Evolutionary conservation across 148 eudicot genomes (phyloP).

Genomic region (Spergularia bocconei): DNA sequence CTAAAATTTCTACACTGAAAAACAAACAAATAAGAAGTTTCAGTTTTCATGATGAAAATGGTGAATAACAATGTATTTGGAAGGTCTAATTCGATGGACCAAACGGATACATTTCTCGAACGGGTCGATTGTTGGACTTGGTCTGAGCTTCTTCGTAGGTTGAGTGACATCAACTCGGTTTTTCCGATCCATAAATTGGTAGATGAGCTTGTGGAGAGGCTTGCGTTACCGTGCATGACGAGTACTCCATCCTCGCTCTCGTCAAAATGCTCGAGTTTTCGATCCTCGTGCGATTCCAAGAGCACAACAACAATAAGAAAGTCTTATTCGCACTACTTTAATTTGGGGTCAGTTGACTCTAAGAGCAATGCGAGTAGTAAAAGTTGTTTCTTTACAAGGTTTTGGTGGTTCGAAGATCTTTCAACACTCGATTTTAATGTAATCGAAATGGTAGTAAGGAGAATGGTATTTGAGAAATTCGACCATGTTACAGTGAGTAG

Average conservation of each 20-base stretch:
- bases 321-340: too few relatives aligned
- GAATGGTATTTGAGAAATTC: constrained; percentile 39
- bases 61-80: constrained; percentile 26
- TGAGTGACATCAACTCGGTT: neutral
- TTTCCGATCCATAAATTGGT: constrained; percentile 28
- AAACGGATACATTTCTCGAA: constrained; percentile 32
- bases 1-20: neutral
- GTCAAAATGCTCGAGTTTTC: constrained; percentile 40
- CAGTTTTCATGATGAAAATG: constrained; percentile 21
- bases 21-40: neutral
- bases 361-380: constrained; percentile 31
- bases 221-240: constrained; percentile 15
- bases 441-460: constrained; percentile 33
- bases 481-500: constrained; percentile 43
- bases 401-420: constrained; percentile 65
- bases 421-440: constrained; percentile 27
- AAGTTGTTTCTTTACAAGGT: constrained; percentile 16
- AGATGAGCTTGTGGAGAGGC: constrained; percentile 36
- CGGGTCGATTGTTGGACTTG: constrained; percentile 45
- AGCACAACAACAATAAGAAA: constrained; percentile 12
- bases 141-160: constrained; percentile 46
- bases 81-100: constrained; percentile 28
- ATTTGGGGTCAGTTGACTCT: constrained; percentile 24
- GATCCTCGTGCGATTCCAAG: constrained; percentile 41
- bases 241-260: constrained; percentile 31